Base-by-base conservation (phyloP, 106 monocot genomes). In the Dendrobium catenatum region DNA sequence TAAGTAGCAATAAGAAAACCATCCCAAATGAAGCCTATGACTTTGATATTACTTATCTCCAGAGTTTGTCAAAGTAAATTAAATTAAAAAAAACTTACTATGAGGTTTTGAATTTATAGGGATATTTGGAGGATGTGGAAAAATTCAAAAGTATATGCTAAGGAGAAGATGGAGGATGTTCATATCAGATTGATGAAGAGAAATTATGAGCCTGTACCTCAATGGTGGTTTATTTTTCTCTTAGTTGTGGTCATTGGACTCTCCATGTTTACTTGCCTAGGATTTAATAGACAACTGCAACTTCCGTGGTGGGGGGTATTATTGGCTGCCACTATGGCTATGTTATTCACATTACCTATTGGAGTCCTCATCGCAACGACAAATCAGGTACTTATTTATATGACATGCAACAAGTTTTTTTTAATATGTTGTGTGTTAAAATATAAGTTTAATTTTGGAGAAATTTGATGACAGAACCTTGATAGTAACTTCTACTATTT, bases 241-340 rank as follows among this genome's bases (percentile, higher is more conserved):
- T 80, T 95, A 4, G 77, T 56, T 15, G 79, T 87, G 27, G 87
- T 89, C 68, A 55, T 80, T 1, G 54, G 59, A 6, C 66, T 92
- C 4, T 84, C 95, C 3, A 33, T 95, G 24, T 78, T 84, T 73
- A 85, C 88, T 43, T 92, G 88, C 20, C 81, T 86, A 42, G 68
- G 88, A 0, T 95, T 87, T 77, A 81, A 77, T 2, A 75, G 77
- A 22, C 89, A 92, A 29, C 87, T 95, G 41, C 95, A 95, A 83
- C 87, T 95, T 9, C 92, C 92, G 5, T 95, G 85, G 87, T 95
- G 95, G 95, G 95, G 95, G 0, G 86, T 95, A 81, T 75, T 95
- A 5, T 84, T 92, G 22, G 90, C 95, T 3, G 87, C 82, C 27
- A 80, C 51, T 44, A 78, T 92, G 64, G 95, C 92, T 24, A 85